These are phyloP conservation scores for Yamadazyma triangularis DNA, from an alignment of 1,139 yeast species.

Conservation along the genomic window DNA sequence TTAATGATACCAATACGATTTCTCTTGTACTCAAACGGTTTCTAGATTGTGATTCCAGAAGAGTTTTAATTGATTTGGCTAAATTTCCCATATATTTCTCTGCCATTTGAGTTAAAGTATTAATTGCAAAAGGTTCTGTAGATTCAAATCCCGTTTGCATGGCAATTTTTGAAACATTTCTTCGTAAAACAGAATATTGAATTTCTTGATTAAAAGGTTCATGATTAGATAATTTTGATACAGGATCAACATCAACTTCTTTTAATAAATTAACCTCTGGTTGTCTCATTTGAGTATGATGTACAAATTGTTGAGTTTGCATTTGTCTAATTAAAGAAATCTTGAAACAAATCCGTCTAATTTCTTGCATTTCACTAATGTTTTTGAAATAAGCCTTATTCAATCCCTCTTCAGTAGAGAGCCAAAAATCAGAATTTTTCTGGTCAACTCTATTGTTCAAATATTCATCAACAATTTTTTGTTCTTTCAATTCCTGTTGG, in stretches of 20 bases:
- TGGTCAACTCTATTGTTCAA: slow-evolving; percentile 21
- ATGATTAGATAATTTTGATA: slow-evolving; percentile 69
- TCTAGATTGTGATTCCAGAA: slow-evolving; percentile 59
- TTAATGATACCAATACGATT: slow-evolving; percentile 55
- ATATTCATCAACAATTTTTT: slow-evolving; percentile 36
- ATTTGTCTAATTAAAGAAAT: slow-evolving; percentile 84
- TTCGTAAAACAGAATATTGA: slow-evolving; percentile 62
- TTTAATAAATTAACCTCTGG: slow-evolving; percentile 60
- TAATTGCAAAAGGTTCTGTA: slow-evolving; percentile 73
- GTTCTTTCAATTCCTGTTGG: slow-evolving; percentile 46
- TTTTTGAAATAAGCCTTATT: slow-evolving; percentile 60
- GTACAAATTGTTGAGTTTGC: slow-evolving; percentile 80
- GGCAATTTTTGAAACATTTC: slow-evolving; percentile 70
- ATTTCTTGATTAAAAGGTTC: slow-evolving; percentile 53
- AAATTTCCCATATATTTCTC: slow-evolving; percentile 74
- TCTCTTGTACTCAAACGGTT: slow-evolving; percentile 43
- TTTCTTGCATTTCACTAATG: slow-evolving; percentile 78
- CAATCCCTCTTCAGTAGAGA: slow-evolving; percentile 50
- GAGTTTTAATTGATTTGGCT: slow-evolving; percentile 65
- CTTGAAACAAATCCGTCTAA: slow-evolving; percentile 82
- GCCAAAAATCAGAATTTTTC: slow-evolving; percentile 26
- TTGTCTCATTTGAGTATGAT: slow-evolving; percentile 67
- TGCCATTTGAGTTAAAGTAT: slow-evolving; percentile 78
- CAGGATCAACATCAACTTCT: slow-evolving; percentile 74
- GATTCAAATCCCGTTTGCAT: slow-evolving; percentile 95